Base-by-base conservation (phyloP, 306 rosid genomes). In the Macrotyloma uniflorum region DNA sequence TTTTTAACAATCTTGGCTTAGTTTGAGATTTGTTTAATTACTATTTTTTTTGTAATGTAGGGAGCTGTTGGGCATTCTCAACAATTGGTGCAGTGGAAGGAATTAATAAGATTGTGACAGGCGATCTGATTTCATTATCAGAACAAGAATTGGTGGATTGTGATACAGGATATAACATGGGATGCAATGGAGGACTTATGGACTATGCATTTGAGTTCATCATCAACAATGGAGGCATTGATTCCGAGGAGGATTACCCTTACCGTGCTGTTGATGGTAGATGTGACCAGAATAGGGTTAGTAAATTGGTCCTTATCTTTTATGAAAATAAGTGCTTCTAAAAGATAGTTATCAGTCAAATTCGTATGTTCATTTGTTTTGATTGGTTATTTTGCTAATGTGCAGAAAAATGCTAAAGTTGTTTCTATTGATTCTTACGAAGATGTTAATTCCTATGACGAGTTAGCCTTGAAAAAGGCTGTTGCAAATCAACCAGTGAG, bases 11-110 rank as follows among this genome's bases (percentile, higher is more conserved):
- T 58, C 15, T 13, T 75, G 50, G 8, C 16, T 22, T 33, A 49
- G n/a, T 10, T 12, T 11, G 57, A 26, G 14, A 20, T 7, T 61
- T 74, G 50, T 8, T 20, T 58, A 20, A 1, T 83, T 18, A 18
- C 18, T 74, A n/a, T 19, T 6, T 43, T 26, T 62, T 55, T 32
- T 36, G 3, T 35, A 5, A 74, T 87, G 86, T 64, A 96, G 99
- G 99, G 98, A 96, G 99, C 83, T 96, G 99, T 90, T 96, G 99
- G 99, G 98, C 99, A 62, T 96, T 96, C 90, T 90, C 99, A 38
- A 83, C 98, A 28, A 51, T 93, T 3, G 35, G 78, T 47, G 86
- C 99, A 0, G 96, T 96, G 16, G 99, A 96, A 86, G 97, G 97
- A 50, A 77, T 96, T 80, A 96, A 90, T 24, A 74, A 96, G 91